Evolutionary conservation across 306 rosid species (phyloP), one percentile per base, ranked within the genome.

Genomic region (Trifolium fragiferum): DNA sequence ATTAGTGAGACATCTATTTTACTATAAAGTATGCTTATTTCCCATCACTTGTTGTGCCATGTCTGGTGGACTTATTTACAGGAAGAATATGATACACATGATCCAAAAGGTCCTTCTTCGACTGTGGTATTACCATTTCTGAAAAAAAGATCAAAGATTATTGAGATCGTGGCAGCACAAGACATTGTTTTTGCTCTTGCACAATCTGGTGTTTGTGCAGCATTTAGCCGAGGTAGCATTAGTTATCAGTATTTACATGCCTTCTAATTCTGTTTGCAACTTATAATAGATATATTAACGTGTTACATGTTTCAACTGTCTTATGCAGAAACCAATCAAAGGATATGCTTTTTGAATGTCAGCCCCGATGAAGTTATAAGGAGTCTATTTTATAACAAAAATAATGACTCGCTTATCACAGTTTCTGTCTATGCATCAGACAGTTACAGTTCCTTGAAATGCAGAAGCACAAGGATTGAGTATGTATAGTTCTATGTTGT

Each of bases 391-490:
- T 95, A 95, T 74, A 95, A 95, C 79, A 95, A 92, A 81, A 92
- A 95, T 82, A 95, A 95, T 68, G 98, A 95, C 80, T 95, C 99
- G 5, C 99, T 95, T 76, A 92, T 95, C 89, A 95, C 99, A 44
- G 99, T 92, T 78, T 95, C 99, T 33, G 99, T 95, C 65, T 95
- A 95, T 89, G 98, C 98, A 46, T 95, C 98, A 8, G 99, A 95
- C 86, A 88, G 91, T 79, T 95, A 92, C 89, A 95, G 99, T 82
- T 95, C 99, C 70, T 83, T 95, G 89, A 95, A 92, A 82, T 95
- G 99, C 86, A 85, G 99, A 86, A 91, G 97, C 81, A 95, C 99
- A 13, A 87, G 99, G 84, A 92, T 95, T 65, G 98, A 95, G 99
- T 95, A 81, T 8, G 97, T 87, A 16, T 71, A 25, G 12, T 30